These are phyloP conservation scores for Boletus huronensis DNA, from an alignment of 768 basidiomycete species.

Conservation along the genomic window DNA sequence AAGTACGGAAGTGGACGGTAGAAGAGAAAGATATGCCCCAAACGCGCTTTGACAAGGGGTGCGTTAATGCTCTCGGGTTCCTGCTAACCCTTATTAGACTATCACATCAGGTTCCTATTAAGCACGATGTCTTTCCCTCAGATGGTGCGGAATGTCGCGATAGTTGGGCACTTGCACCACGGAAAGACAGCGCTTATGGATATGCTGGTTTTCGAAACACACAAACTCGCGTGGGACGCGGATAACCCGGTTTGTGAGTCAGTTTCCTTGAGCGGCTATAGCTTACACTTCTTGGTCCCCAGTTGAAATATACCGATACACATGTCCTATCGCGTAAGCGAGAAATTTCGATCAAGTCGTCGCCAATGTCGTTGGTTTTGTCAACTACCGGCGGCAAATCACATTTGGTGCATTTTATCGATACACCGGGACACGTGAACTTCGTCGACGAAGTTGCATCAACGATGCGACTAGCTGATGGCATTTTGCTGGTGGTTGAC, in stretches of 20 bases:
- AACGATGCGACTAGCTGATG: slow-evolving; percentile 82
- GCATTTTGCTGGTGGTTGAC: slow-evolving; percentile 91
- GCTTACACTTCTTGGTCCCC: slow-evolving; percentile 19
- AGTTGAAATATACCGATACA: slow-evolving; percentile 96
- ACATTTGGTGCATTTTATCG: slow-evolving; percentile 88
- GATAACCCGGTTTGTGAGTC: slow-evolving; percentile 70
- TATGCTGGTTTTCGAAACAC: slow-evolving; percentile 96
- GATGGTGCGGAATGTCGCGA: slow-evolving; percentile 93
- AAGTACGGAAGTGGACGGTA: slow-evolving; percentile 90
- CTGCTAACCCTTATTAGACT: slow-evolving; percentile 6
- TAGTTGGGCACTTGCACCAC: slow-evolving; percentile 96
- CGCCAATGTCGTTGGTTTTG: slow-evolving; percentile 91
- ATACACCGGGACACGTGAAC: slow-evolving; percentile 98
- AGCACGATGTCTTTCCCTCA: slow-evolving; percentile 89
- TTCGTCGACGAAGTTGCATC: slow-evolving; percentile 97
- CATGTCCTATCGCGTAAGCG: slow-evolving; percentile 86
- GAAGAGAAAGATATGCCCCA: slow-evolving; percentile 95
- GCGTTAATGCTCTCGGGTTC: slow-evolving; percentile 26
- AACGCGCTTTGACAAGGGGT: slow-evolving; percentile 98
- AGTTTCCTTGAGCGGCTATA: slow-evolving; percentile 6
- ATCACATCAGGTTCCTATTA: slow-evolving; percentile 72
- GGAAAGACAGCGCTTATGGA: slow-evolving; percentile 97
- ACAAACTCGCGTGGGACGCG: slow-evolving; percentile 91
- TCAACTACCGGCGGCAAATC: slow-evolving; percentile 87
- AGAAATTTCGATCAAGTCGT: slow-evolving; percentile 93